A percentile compares a stretch with the other conserved stretches of the same genome.
phyloP scores from a whole-genome alignment of 2,329 filamentous ascomycete species.

The Cladosporium cucumerinum region DNA sequence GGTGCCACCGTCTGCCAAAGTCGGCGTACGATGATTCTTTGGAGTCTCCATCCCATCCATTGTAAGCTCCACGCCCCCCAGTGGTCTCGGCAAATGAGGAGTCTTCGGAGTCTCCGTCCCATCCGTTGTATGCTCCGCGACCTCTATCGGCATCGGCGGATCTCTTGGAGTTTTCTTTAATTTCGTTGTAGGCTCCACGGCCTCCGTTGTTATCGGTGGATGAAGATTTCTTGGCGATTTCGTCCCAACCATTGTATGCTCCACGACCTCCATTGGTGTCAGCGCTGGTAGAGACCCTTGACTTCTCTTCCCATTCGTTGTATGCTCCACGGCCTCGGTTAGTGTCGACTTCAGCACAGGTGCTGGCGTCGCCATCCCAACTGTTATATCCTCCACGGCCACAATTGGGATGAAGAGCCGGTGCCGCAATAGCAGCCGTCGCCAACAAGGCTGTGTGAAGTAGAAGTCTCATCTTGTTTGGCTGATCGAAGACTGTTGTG shows the following conservation, averaged over 20 bases:
- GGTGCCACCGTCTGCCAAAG: constrained; percentile 20
- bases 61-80: not conserved
- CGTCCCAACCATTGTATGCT: not conserved
- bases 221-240: not conserved
- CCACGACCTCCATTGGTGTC: not conserved
- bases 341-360: not conserved
- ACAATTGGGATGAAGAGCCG: not conserved
- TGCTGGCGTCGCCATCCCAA: not conserved
- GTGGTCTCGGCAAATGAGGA: constrained; percentile 12
- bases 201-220: constrained; percentile 9
- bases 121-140: not conserved
- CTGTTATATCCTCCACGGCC: not conserved
- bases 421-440: constrained; percentile 1
- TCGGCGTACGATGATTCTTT: constrained; percentile 17
- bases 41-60: not conserved
- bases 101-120: not conserved
- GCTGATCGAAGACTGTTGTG: not conserved
- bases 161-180: not conserved
- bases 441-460: constrained; percentile 2
- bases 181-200: not conserved
- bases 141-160: not conserved
- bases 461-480: not conserved
- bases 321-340: not conserved
- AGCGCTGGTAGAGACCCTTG: not conserved
- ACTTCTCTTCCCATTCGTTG: not conserved